phyloP scores from a whole-genome alignment of 139 green algal genomes.

The Asterochloris sp. region DNA sequence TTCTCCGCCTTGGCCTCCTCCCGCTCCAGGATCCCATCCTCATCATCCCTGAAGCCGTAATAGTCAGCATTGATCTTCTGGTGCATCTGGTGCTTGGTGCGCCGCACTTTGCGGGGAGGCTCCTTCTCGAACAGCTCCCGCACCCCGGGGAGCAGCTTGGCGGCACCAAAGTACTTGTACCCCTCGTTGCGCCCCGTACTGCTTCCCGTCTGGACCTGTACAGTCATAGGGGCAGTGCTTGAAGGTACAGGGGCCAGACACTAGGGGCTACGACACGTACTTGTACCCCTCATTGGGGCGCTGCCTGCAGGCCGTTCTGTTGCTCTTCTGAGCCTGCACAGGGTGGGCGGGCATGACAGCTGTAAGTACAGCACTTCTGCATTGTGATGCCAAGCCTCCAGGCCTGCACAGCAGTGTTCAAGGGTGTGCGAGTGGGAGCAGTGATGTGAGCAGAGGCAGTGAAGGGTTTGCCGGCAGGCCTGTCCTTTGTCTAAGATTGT shows the following conservation, averaged over 20 bases:
- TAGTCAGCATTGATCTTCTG: conserved; percentile 93
- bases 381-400: too few species aligned
- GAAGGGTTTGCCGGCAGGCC: too few species aligned
- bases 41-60: conserved; percentile 96
- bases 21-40: conserved; percentile 84
- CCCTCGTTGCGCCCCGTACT: conserved; percentile 47
- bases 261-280: neutral
- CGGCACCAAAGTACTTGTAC: conserved; percentile 97
- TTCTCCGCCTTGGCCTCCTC: conserved; percentile 75
- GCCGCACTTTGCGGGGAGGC: conserved; percentile 55
- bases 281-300: too few species aligned
- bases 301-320: too few species aligned
- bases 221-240: neutral
- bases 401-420: too few species aligned
- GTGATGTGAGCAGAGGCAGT: too few species aligned
- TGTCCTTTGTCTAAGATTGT: too few species aligned
- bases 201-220: neutral
- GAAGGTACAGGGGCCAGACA: neutral
- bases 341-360: too few species aligned
- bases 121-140: conserved; percentile 97
- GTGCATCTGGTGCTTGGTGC: conserved; percentile 82
- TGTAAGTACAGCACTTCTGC: too few species aligned
- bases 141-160: conserved; percentile 97
- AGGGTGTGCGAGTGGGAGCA: too few species aligned
- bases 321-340: too few species aligned